Percentiles rank a stretch among this genome's conserved stretches.
phyloP scores from a whole-genome alignment of 2,329 filamentous ascomycete genomes.

The Annulohypoxylon truncatum region DNA sequence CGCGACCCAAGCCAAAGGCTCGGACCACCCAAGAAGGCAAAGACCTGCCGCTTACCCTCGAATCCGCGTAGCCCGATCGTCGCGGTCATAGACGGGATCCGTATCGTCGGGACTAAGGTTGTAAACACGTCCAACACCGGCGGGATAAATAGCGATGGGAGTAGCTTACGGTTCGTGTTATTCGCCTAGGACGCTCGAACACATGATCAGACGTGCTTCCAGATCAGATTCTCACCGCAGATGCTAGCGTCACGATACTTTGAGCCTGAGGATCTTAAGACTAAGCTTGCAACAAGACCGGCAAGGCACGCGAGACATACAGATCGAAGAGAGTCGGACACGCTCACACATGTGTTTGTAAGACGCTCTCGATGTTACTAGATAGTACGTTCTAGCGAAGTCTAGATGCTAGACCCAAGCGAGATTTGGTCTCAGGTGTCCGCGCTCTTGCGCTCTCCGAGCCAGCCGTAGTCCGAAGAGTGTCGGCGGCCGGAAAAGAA shows the following conservation, averaged over 20 bases:
- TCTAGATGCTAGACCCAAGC: constrained; percentile 8
- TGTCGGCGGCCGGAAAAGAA: background rate
- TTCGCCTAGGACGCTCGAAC: constrained; percentile 17
- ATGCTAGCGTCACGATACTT: constrained; percentile 10
- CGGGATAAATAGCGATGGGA: constrained; percentile 12
- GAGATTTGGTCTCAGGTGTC: constrained; percentile 30
- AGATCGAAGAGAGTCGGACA: constrained; percentile 9
- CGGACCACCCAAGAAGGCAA: constrained; percentile 24
- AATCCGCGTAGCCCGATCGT: constrained; percentile 15
- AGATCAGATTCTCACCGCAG: constrained; percentile 36
- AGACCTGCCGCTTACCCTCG: constrained; percentile 14
- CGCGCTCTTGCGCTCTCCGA: constrained; percentile 28
- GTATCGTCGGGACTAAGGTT: constrained; percentile 22
- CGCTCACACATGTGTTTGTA: constrained; percentile 21
- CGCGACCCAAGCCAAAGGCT: constrained; percentile 6
- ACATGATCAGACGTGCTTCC: constrained; percentile 31
- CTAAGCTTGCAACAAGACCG: constrained; percentile 18
- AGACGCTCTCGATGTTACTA: constrained; percentile 30
- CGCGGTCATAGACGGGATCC: constrained; percentile 16
- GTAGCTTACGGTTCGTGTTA: constrained; percentile 3
- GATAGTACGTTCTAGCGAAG: background rate
- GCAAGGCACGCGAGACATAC: constrained; percentile 36
- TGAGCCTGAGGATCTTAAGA: background rate
- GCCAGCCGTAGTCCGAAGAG: constrained; percentile 3
- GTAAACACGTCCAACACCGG: constrained; percentile 9